Conservation (phyloP, 331 rosid species). For the Pyrus hybrid region DNA sequence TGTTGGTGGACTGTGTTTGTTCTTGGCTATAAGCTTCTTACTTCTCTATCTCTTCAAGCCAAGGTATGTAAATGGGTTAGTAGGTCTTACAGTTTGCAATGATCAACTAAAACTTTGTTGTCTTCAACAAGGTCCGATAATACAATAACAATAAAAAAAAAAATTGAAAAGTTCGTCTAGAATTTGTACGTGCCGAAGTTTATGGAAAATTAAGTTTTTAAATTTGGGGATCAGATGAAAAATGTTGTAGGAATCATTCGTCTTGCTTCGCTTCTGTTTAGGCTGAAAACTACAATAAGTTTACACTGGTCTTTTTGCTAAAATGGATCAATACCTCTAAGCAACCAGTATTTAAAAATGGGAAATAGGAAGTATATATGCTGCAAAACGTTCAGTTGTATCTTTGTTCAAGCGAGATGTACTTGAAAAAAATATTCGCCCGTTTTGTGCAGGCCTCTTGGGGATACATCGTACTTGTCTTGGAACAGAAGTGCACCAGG, state of each 20-base stretch:
- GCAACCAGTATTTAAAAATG: not conserved
- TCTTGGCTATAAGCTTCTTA: constrained; percentile 48
- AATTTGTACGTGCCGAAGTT: no score
- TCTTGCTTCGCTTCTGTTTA: no score
- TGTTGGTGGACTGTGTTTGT: constrained; percentile 54
- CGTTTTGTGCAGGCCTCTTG: constrained; percentile 69
- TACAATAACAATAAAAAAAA: no score
- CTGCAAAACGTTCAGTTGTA: not conserved
- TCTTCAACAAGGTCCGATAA: no score
- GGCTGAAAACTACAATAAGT: not conserved
- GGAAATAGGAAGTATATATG: no score
- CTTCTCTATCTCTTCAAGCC: constrained; percentile 69
- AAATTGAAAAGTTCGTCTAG: no score
- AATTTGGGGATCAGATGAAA: no score
- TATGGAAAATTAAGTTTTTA: no score
- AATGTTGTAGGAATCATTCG: no score
- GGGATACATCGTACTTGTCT: constrained; percentile 84
- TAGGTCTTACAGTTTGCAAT: not conserved
- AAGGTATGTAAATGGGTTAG: constrained; percentile 36
- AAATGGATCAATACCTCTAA: not conserved
- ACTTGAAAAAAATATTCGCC: not conserved
- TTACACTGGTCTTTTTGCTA: not conserved
- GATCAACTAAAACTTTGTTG: not conserved
- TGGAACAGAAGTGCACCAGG: constrained; percentile 51
- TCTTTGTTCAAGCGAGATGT: not conserved